Evolutionary conservation across 2,329 filamentous ascomycete species (phyloP).

Genomic region (Emmonsiellopsis sp.): DNA sequence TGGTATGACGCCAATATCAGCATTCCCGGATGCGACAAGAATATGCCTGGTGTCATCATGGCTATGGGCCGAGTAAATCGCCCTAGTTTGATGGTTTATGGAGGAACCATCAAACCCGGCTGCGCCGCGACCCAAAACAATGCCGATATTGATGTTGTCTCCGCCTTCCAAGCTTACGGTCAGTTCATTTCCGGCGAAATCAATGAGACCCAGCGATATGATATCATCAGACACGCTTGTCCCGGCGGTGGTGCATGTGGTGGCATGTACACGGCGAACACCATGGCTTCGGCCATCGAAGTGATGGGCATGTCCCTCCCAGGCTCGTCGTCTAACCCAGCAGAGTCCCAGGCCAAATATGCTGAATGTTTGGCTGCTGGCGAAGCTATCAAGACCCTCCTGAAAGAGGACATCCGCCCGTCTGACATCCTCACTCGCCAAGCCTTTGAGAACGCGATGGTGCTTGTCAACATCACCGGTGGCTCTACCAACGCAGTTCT

Average conservation of each 20-base stretch:
- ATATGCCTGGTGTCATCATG: conserved; percentile 90
- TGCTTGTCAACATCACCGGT: conserved; percentile 70
- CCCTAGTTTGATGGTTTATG: conserved; percentile 95
- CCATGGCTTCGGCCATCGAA: conserved; percentile 66
- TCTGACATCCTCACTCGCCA: conserved; percentile 69
- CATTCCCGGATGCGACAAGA: conserved; percentile 97
- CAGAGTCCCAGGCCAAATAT: conserved; percentile 62
- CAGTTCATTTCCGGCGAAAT: conserved; percentile 90
- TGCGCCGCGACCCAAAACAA: conserved; percentile 68
- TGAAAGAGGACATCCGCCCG: conserved; percentile 68
- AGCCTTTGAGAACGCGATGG: conserved; percentile 80
- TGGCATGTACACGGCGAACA: conserved; percentile 76
- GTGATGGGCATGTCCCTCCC: conserved; percentile 71
- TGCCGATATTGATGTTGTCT: conserved; percentile 81
- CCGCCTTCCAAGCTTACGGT: conserved; percentile 95
- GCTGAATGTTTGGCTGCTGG: conserved; percentile 65
- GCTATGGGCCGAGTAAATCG: conserved; percentile 94
- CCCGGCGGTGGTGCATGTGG: conserved; percentile 76
- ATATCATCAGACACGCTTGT: conserved; percentile 89
- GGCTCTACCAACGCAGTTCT: conserved; percentile 81
- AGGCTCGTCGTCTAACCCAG: conserved; percentile 70
- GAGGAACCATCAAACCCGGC: conserved; percentile 85
- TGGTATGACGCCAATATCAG: conserved; percentile 98
- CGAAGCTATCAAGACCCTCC: conserved; percentile 62
- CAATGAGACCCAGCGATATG: conserved; percentile 80